Evolutionary conservation across 1,284 basidiomycete species (phyloP), one percentile per base, ranked within the genome.

Genomic region (Leccinum pachyderme): DNA sequence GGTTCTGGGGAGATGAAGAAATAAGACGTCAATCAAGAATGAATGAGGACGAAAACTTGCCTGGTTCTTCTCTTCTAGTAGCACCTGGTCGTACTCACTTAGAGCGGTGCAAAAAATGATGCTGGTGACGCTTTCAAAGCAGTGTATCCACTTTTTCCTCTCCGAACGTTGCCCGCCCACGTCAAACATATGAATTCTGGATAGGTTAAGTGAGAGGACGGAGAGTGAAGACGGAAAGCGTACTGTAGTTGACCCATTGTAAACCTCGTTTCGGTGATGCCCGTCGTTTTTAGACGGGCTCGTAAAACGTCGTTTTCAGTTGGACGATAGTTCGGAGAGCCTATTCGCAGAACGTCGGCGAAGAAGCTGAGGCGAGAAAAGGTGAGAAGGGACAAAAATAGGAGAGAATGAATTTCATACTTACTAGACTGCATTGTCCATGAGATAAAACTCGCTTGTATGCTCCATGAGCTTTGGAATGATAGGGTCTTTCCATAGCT

Each of bases 31-130:
- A 47, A 18, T 24, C 31, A 32, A 25, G 6, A 51, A 68, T 53
- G 51, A 22, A 69, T 57, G 7, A 74, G 73, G 58, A 54, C 12
- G 3, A 15, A 11, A 74, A 71, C 81, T 53, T 56, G 84, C 91
- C 77, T 91, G 90, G 56, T 84, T 84, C 68, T 81, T 83, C 70
- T 90, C 89, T 63, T 93, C 91, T 18, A 92, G 72, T 29, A 93
- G 71, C 1, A 93, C 88, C 71, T 95, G 95, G 70, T 98, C 95
- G 69, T 98, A 98, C 72, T 98, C 95, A 63, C 88, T 92, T 47
- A 98, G 77, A 12, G 94, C 93, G 0, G 94, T 93, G 69, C 95
- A 94, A 72, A 98, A 98, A 59, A 98, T 93, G 71, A 98, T 97
- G 31, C 89, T 91, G 0, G 95, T 97, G 13, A 98, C 93, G 56